Conservation (phyloP, 2,329 filamentous ascomycete genomes). For the Fusarium dlaminii region DNA sequence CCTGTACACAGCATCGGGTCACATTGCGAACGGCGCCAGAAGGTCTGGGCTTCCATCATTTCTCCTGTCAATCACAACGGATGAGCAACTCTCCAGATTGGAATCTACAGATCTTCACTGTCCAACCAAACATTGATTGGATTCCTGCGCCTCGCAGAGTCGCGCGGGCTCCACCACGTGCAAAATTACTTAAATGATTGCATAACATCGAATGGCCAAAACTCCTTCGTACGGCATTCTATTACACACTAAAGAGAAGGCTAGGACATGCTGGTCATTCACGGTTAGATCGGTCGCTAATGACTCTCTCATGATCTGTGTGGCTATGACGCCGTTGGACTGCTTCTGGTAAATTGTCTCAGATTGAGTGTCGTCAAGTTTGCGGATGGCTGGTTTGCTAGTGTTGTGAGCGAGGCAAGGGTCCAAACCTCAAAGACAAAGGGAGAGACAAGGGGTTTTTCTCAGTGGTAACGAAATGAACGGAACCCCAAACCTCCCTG, state of each 20-base stretch:
- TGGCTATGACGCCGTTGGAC: conserved; percentile 24
- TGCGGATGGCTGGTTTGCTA: conserved; percentile 26
- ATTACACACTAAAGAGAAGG: conserved; percentile 3
- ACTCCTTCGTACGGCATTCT: conserved; percentile 25
- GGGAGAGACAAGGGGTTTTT: conserved; percentile 23
- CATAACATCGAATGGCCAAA: conserved; percentile 22
- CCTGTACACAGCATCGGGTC: background rate
- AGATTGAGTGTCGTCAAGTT: conserved; percentile 21
- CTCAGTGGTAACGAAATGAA: background rate
- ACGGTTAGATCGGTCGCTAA: conserved; percentile 14
- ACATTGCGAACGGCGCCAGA: conserved; percentile 28
- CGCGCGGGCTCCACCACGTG: conserved; percentile 23
- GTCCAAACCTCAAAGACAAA: conserved; percentile 18
- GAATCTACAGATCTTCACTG: conserved; percentile 36
- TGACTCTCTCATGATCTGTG: background rate
- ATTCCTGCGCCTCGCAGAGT: conserved; percentile 27
- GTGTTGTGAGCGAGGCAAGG: conserved; percentile 25
- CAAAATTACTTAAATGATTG: conserved; percentile 9
- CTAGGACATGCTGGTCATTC: conserved; percentile 1
- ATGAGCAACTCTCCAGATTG: conserved; percentile 25
- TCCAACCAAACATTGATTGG: conserved; percentile 29
- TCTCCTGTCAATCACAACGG: conserved; percentile 33
- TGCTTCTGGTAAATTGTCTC: conserved; percentile 29
- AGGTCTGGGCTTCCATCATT: conserved; percentile 32
- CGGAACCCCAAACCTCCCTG: conserved; percentile 7